These are phyloP conservation scores for Ilex aquifolium DNA, from an alignment of 257 asterid species.

Conservation along the genomic window DNA sequence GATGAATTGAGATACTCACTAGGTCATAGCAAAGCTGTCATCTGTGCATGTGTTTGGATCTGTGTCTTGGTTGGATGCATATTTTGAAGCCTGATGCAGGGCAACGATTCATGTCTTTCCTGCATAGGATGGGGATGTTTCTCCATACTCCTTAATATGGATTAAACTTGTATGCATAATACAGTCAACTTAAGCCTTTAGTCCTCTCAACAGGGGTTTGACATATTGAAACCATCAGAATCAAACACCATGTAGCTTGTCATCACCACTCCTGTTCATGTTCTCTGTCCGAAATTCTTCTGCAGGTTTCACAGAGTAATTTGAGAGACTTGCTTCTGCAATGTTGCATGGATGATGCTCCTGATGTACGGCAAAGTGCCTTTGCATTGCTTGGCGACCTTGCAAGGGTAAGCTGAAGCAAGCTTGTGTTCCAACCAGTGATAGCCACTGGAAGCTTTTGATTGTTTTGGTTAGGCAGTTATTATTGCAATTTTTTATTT, in stretches of 20 bases:
- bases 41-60: too few relatives aligned
- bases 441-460: not conserved
- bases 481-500: not conserved
- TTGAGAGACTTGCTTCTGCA: slow-evolving; percentile 90
- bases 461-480: not conserved
- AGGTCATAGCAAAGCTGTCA: too few relatives aligned
- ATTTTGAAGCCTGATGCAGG: too few relatives aligned
- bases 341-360: slow-evolving; percentile 91
- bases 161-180: too few relatives aligned
- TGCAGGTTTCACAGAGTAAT: slow-evolving; percentile 79
- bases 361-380: slow-evolving; percentile 94
- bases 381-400: slow-evolving; percentile 98
- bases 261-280: not conserved
- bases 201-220: too few relatives aligned
- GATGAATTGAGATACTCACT: too few relatives aligned
- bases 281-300: slow-evolving; percentile 1
- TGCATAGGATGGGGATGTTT: too few relatives aligned
- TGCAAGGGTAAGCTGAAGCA: slow-evolving; percentile 64
- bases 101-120: too few relatives aligned
- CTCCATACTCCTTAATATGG: too few relatives aligned
- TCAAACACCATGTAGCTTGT: not conserved
- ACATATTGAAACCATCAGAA: not conserved
- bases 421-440: not conserved
- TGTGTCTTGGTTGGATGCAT: too few relatives aligned
- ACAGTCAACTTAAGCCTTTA: too few relatives aligned